Evolutionary conservation across 129 eudicot species (phyloP).

Genomic region (Ambrosia artemisiifolia): DNA sequence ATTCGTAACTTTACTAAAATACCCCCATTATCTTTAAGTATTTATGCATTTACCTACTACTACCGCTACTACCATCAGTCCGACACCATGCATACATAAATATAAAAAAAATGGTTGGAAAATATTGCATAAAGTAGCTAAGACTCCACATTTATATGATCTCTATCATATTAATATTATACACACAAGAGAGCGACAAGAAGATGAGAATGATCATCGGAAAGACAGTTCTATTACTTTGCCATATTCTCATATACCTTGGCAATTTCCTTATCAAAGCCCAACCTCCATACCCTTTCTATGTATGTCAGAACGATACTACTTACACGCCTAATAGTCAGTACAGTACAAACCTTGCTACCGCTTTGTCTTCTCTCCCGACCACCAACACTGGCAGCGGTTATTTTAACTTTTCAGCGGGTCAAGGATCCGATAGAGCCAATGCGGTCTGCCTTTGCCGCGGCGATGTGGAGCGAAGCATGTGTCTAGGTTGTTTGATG

Average conservation of each 20-base stretch:
- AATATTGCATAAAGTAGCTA: no score
- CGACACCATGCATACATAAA: no score
- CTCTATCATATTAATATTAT: no score
- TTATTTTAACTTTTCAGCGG: not conserved
- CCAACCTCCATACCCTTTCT: not conserved
- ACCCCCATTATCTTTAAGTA: no score
- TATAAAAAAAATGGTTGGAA: no score
- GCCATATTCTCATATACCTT: not conserved
- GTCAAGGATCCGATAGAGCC: not conserved
- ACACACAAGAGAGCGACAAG: not conserved
- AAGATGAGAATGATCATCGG: not conserved
- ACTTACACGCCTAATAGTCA: not conserved
- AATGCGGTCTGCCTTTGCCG: not conserved
- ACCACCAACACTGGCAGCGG: not conserved
- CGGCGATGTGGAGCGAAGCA: not conserved
- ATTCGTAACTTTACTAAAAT: no score
- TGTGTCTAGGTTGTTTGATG: not conserved
- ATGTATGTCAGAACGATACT: not conserved
- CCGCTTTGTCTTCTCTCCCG: not conserved
- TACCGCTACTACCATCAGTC: no score
- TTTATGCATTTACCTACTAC: no score
- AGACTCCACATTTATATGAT: no score
- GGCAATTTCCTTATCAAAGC: not conserved
- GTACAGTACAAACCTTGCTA: not conserved
- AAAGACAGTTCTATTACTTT: not conserved